Conservation (phyloP, 2,329 filamentous ascomycete species). For the Falciphora oryzae region DNA sequence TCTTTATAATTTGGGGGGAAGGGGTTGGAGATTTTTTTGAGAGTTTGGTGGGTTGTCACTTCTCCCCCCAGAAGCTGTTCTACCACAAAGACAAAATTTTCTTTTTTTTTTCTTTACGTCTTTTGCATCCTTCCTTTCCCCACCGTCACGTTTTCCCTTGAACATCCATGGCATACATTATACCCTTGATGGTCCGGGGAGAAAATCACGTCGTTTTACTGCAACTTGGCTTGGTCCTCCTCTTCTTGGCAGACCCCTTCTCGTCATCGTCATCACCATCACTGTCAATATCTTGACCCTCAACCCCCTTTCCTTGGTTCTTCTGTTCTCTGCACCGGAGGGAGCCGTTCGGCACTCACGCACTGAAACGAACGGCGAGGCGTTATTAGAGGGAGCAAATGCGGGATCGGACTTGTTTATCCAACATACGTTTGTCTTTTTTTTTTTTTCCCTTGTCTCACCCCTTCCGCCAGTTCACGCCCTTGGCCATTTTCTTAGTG, state of each 20-base stretch:
- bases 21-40: not conserved
- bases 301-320: not conserved
- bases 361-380: not conserved
- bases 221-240: not conserved
- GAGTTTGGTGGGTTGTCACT: too few relatives aligned
- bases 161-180: too few relatives aligned
- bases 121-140: not conserved
- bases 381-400: not conserved
- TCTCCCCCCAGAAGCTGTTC: not conserved
- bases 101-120: slow-evolving; percentile 5
- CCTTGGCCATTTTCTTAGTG: too few relatives aligned
- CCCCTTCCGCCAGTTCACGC: not conserved
- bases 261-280: not conserved
- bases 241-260: not conserved
- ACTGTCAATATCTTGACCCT: not conserved
- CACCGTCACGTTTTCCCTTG: not conserved
- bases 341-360: too few relatives aligned
- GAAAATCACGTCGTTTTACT: too few relatives aligned
- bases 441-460: not conserved
- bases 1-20: not conserved
- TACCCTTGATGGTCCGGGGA: too few relatives aligned
- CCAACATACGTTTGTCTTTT: not conserved
- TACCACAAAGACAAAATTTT: slow-evolving; percentile 4
- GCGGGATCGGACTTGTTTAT: too few relatives aligned
- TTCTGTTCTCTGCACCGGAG: too few relatives aligned